Percentiles rank a stretch among this genome's conserved stretches.
phyloP scores from a whole-genome alignment of 1,284 basidiomycete genomes.

The Mycosarcoma maydis region DNA sequence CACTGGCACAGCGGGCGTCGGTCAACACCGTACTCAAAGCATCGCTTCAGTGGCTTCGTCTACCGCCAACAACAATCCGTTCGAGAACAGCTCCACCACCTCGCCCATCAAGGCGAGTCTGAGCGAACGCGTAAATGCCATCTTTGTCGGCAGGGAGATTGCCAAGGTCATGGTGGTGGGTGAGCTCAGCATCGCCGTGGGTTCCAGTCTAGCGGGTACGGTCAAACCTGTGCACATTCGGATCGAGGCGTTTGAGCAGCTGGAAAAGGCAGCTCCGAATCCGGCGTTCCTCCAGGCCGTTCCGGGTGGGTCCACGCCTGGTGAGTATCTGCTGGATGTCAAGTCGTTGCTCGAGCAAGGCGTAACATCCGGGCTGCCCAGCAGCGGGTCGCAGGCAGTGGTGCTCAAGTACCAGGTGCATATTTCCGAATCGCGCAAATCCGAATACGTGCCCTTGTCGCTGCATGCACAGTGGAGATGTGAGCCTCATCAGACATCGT shows the following conservation, averaged over 20 bases:
- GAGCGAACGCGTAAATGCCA: constrained; percentile 70
- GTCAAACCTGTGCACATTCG: constrained; percentile 66
- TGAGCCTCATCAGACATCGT: constrained; percentile 70
- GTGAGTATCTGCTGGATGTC: constrained; percentile 70
- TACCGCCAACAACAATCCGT: constrained; percentile 41
- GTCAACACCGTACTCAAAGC: constrained; percentile 48
- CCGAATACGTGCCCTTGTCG: constrained; percentile 67
- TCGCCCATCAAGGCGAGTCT: constrained; percentile 65
- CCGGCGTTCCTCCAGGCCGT: constrained; percentile 69
- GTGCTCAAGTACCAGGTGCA: constrained; percentile 72
- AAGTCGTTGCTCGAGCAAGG: constrained; percentile 62
- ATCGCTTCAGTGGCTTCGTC: constrained; percentile 49
- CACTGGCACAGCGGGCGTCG: constrained; percentile 38
- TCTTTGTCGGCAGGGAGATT: constrained; percentile 68
- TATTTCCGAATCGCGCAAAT: constrained; percentile 65
- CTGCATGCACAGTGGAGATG: constrained; percentile 71
- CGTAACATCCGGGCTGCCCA: constrained; percentile 16
- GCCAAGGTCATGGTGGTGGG: constrained; percentile 70
- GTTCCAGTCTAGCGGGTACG: not conserved
- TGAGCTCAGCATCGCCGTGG: constrained; percentile 68
- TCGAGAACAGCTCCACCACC: constrained; percentile 35
- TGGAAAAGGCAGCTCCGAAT: constrained; percentile 71
- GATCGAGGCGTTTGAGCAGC: constrained; percentile 69
- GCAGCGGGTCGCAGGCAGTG: constrained; percentile 57
- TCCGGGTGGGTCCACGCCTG: constrained; percentile 59